A percentile compares a stretch with the other conserved stretches of the same genome.
These are phyloP conservation scores for Tremella fuciformis DNA, from an alignment of 768 basidiomycete species.

Conservation along the genomic window DNA sequence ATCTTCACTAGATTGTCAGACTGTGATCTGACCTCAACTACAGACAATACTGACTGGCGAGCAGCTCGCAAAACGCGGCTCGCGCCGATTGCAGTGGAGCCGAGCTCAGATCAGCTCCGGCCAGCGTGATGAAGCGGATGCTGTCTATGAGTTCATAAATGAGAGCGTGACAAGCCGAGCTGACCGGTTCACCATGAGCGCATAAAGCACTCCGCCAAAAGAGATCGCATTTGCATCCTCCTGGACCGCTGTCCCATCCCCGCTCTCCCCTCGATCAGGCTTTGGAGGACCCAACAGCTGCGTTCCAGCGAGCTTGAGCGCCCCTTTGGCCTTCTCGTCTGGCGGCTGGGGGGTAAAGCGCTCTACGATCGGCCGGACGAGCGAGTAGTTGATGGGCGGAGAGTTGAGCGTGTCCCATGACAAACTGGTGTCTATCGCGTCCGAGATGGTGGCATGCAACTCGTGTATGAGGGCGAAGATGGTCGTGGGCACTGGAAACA, in stretches of 20 bases:
- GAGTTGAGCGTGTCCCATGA: constrained; percentile 50
- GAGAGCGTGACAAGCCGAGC: constrained; percentile 1
- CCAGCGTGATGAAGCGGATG: constrained; percentile 67
- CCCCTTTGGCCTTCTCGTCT: not conserved
- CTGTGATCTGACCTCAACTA: not conserved
- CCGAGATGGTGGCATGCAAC: constrained; percentile 35
- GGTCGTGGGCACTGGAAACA: not conserved
- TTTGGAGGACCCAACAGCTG: not conserved
- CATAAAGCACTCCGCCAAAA: constrained; percentile 42
- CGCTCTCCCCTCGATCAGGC: constrained; percentile 19
- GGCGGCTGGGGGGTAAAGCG: constrained; percentile 20
- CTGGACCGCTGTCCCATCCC: not conserved
- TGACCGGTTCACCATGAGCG: constrained; percentile 50
- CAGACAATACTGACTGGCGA: constrained; percentile 58
- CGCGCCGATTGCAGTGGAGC: constrained; percentile 65
- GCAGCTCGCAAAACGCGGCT: constrained; percentile 78
- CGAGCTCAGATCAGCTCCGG: constrained; percentile 71
- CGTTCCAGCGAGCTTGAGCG: too few species aligned
- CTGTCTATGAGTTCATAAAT: constrained; percentile 13
- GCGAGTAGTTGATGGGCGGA: constrained; percentile 48
- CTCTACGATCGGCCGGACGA: constrained; percentile 44
- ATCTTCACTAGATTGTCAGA: constrained; percentile 62
- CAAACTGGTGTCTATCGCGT: constrained; percentile 42
- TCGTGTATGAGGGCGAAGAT: constrained; percentile 46
- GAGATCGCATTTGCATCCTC: not conserved